These are phyloP conservation scores for Aspergillus leporis DNA, from an alignment of 495 filamentous ascomycete genomes.

Conservation along the genomic window DNA sequence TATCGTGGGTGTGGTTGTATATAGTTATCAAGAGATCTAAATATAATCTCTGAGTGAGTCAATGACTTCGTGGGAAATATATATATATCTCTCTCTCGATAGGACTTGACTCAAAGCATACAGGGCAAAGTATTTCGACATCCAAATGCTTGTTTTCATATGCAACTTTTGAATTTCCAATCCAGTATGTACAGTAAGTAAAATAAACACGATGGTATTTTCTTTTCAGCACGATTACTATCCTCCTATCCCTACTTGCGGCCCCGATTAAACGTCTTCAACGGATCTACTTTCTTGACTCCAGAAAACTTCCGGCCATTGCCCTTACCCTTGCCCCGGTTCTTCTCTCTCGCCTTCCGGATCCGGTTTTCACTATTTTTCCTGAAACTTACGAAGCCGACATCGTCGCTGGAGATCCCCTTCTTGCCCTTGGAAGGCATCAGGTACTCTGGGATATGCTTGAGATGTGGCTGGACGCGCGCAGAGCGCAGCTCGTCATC, in stretches of 20 bases:
- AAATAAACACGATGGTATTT: not conserved
- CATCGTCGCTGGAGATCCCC: conserved; percentile 58
- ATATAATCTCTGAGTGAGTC: no score
- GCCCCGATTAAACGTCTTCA: conserved; percentile 79
- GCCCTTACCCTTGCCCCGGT: conserved; percentile 53
- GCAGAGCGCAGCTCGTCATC: conserved; percentile 83
- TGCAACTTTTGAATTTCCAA: not conserved
- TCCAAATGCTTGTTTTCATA: conserved; percentile 6
- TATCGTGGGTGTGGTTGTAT: not conserved
- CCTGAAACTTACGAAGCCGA: conserved; percentile 74
- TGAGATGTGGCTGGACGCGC: conserved; percentile 82
- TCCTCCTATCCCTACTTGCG: conserved; percentile 25
- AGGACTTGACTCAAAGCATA: no score
- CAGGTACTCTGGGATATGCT: conserved; percentile 93
- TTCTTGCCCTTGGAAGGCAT: conserved; percentile 77
- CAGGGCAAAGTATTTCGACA: not conserved
- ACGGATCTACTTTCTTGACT: conserved; percentile 67
- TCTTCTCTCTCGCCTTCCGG: conserved; percentile 67
- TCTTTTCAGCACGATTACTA: not conserved
- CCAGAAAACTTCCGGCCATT: conserved; percentile 52
- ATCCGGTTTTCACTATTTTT: conserved; percentile 74
- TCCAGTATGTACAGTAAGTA: not conserved
- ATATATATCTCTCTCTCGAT: no score
- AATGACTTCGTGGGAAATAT: no score
- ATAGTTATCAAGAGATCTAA: no score